Evolutionary conservation across 2,329 filamentous ascomycete species (phyloP).

Genomic region (Stenocarpella maydis): DNA sequence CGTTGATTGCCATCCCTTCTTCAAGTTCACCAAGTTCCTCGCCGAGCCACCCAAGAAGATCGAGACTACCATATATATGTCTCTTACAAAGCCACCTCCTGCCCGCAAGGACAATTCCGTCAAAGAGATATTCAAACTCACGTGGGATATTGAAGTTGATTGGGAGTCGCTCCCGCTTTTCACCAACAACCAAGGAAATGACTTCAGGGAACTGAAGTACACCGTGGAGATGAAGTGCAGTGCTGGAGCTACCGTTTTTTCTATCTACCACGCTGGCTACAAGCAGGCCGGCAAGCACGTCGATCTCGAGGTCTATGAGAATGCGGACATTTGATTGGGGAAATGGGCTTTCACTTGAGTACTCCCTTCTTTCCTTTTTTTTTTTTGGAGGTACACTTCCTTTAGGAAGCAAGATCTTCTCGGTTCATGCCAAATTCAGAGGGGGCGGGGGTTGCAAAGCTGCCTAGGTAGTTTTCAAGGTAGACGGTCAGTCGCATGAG

Average conservation of each 20-base stretch:
- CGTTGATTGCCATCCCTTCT: background rate
- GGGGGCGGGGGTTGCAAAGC: too few relatives aligned
- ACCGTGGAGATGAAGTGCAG: conserved; percentile 34
- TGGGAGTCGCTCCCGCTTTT: conserved; percentile 15
- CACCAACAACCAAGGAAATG: conserved; percentile 1
- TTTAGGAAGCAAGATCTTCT: background rate
- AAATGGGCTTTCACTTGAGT: background rate
- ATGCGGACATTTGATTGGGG: background rate
- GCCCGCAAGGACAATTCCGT: conserved; percentile 21
- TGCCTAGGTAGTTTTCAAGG: too few relatives aligned
- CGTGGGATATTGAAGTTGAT: conserved; percentile 32
- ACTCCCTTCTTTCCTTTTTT: too few relatives aligned
- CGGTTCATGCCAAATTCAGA: too few relatives aligned
- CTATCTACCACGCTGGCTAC: conserved; percentile 34
- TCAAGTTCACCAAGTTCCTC: conserved; percentile 6
- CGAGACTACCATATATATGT: conserved; percentile 10
- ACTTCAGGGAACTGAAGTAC: conserved; percentile 28
- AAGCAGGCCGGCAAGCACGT: conserved; percentile 35
- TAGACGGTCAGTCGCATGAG: background rate
- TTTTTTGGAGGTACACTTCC: too few relatives aligned
- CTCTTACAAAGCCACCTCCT: background rate
- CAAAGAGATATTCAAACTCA: conserved; percentile 10
- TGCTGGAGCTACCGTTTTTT: conserved; percentile 32
- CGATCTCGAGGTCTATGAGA: conserved; percentile 29
- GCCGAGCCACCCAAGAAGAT: background rate